Evolutionary conservation across 2,329 filamentous ascomycete species (phyloP), one percentile per base, ranked within the genome.

Genomic region (Bipolaris victoriae): DNA sequence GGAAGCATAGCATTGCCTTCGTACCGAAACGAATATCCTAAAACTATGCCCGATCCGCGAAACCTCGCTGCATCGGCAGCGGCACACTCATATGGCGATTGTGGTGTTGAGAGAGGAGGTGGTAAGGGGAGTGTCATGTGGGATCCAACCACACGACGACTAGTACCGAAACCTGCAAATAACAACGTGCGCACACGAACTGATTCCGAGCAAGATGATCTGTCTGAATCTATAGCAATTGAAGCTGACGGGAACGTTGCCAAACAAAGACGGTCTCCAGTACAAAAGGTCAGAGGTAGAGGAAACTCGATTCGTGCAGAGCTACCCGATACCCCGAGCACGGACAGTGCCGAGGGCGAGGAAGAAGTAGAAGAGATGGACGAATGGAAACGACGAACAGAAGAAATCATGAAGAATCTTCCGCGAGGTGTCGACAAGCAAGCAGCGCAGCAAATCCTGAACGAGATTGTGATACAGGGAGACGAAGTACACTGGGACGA

Each of bases 401-500:
- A 67, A 4, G 58, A 68, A 7, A 70, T 96, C 20, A 79, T 97
- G 70, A 92, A 90, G 70, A 88, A 89, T 55, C 78, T 98, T 1
- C 93, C 93, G 0, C 84, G 88, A 51, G 92, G 92, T 0, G 86
- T 97, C 3, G 95, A 99, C 70, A 85, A 89, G 63, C 81, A 83
- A 24, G 90, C 93, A 3, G 95, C 94, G 0, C 90, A 91, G 69
- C 92, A 97, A 61, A 97, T 99, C 29, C 82, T 98, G 56, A 97
- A 97, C 69, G 95, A 99, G 65, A 96, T 99, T 58, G 90, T 99
- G 2, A 89, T 98, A 13, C 87, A 94, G 61, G 95, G 95, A 6
- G 95, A 99, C 67, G 90, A 96, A 71, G 95, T 99, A 1, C 91
- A 90, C 68, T 99, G 95, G 95, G 85, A 87, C 46, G 95, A 99